phyloP scores from a whole-genome alignment of 495 filamentous ascomycete genomes.

The Neurospora pannonica region DNA sequence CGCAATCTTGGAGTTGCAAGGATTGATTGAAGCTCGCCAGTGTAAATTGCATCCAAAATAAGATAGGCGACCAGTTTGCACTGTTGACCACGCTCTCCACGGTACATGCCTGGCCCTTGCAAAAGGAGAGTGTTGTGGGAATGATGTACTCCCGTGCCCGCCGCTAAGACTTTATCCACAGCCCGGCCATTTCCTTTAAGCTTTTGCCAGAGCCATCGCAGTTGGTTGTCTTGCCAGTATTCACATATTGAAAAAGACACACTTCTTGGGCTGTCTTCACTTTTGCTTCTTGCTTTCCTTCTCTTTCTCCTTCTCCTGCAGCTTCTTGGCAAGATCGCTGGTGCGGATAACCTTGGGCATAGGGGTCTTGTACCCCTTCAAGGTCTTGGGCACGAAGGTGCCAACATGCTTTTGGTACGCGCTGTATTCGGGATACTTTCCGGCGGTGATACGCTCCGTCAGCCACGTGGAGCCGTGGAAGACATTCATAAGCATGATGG shows the following conservation, averaged over 20 bases:
- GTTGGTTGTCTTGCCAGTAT: neutral
- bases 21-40: neutral
- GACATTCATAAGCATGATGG: constrained; percentile 57
- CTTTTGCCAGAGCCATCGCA: neutral
- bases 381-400: constrained; percentile 61
- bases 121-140: neutral
- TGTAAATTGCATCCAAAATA: neutral
- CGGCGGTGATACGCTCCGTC: constrained; percentile 68
- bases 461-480: constrained; percentile 86
- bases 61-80: neutral
- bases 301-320: constrained; percentile 11
- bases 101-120: neutral
- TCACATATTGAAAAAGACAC: neutral
- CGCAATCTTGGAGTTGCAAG: neutral
- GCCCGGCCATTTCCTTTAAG: neutral
- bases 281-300: constrained; percentile 27
- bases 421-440: constrained; percentile 83
- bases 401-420: constrained; percentile 77
- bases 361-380: constrained; percentile 26
- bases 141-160: neutral
- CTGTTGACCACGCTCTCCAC: neutral
- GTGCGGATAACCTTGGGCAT: constrained; percentile 34
- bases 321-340: constrained; percentile 35
- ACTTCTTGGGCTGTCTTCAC: constrained; percentile 4
- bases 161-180: neutral